Evolutionary conservation across 805 yeast species (phyloP), one percentile per base, ranked within the genome.

Genomic region (Brettanomyces naardenensis): DNA sequence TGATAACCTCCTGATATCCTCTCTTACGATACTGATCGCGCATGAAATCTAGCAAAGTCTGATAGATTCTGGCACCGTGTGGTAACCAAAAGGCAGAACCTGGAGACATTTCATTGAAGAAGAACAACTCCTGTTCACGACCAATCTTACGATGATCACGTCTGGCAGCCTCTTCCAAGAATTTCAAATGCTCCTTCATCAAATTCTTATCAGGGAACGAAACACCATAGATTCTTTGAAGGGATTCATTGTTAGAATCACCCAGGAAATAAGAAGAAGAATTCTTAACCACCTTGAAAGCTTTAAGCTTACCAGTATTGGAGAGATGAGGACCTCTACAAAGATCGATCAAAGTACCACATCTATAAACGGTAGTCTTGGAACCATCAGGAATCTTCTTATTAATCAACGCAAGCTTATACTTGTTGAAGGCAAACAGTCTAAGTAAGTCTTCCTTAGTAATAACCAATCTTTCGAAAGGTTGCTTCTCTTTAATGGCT

Each of bases 31-130:
- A 92, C 68, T 92, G 95, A 38, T 63, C 58, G 66, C 90, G 78
- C 66, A 92, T 59, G 63, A 87, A 64, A 23, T 84, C 88, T 51
- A 79, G 78, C 62, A 92, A 71, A 42, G 86, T 76, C 65, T 86
- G 86, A 74, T 92, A 92, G 58, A 92, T 92, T 68, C 97, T 83
- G 35, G 99, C 80, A 65, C 99, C 99, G 57, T 90, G 98, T 36
- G 99, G 99, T 54, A 92, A 74, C 97, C 97, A 92, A 78, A 92
- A 92, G 43, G 95, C 89, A 29, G 94, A 79, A 48, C 99, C 99
- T 39, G 99, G 99, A 15, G 96, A 85, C 82, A 90, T 67, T 65
- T 92, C 98, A 64, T 92, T 78, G 76, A 92, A 92, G 65, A 81
- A 77, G 68, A 89, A 92, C 56, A 92, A 73, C 59, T 92, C 97